A percentile compares a stretch with the other conserved stretches of the same genome.
Conservation (phyloP, 352 stramenopile species). For the Phytophthora pluvialis region DNA sequence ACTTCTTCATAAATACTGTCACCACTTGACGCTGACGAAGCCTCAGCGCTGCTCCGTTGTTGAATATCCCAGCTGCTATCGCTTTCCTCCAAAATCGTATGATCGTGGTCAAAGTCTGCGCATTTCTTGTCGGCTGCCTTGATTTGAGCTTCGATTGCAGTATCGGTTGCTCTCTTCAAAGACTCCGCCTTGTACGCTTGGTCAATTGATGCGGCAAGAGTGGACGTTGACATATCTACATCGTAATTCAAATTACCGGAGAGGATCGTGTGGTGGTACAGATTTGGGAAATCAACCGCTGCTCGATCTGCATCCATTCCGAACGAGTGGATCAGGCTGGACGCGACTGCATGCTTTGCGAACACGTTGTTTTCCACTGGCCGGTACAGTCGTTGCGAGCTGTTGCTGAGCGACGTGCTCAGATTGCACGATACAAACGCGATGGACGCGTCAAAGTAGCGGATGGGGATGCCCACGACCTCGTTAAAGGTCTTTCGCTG, state of each 20-base stretch:
- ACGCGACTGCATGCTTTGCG: slow-evolving; percentile 62
- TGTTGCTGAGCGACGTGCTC: slow-evolving; percentile 43
- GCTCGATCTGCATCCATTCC: slow-evolving; percentile 79
- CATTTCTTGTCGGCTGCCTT: slow-evolving; percentile 32
- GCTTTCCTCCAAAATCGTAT: slow-evolving; percentile 20
- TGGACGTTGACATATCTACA: slow-evolving; percentile 52
- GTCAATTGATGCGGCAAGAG: slow-evolving; percentile 53
- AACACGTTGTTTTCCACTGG: slow-evolving; percentile 40
- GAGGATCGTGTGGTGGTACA: slow-evolving; percentile 88
- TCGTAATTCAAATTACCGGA: slow-evolving; percentile 86
- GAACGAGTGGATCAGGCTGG: slow-evolving; percentile 81
- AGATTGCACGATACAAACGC: slow-evolving; percentile 86
- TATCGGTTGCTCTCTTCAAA: slow-evolving; percentile 60
- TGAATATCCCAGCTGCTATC: slow-evolving; percentile 21
- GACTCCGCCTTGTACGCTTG: slow-evolving; percentile 82
- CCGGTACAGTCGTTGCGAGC: slow-evolving; percentile 34
- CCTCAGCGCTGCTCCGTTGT: slow-evolving; percentile 27
- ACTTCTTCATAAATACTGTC: slow-evolving; percentile 62
- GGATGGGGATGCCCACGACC: slow-evolving; percentile 79
- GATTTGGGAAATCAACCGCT: slow-evolving; percentile 80
- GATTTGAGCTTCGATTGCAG: slow-evolving; percentile 67
- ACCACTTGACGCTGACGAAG: slow-evolving; percentile 26
- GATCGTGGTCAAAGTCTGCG: slow-evolving; percentile 14
- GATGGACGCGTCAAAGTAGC: slow-evolving; percentile 87
- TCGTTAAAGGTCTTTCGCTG: slow-evolving; percentile 81